Percentiles rank a stretch among this genome's conserved stretches.
These are phyloP conservation scores for Alternaria gaisen DNA, from an alignment of 2,329 filamentous ascomycete genomes.

Conservation along the genomic window DNA sequence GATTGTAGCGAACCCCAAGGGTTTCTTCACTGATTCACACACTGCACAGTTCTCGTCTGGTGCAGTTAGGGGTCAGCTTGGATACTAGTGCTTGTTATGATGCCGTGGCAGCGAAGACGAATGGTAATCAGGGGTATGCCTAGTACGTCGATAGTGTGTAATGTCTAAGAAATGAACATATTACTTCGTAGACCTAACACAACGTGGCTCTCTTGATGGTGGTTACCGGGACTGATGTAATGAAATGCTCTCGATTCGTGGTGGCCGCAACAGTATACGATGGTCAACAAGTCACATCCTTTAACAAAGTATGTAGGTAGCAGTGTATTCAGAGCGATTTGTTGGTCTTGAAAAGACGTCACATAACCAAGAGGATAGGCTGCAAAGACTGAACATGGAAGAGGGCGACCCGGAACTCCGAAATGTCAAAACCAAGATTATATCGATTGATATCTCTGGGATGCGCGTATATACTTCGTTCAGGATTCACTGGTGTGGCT, in stretches of 20 bases:
- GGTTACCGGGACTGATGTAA: background rate
- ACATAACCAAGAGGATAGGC: background rate
- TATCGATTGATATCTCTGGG: background rate
- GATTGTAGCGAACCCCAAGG: conserved; percentile 61
- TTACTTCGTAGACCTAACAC: background rate
- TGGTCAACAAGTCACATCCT: background rate
- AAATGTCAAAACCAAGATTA: no score
- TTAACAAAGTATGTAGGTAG: background rate
- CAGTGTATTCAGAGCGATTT: background rate
- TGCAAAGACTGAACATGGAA: background rate
- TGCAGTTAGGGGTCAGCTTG: conserved; percentile 61
- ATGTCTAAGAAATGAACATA: background rate
- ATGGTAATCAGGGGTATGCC: no score
- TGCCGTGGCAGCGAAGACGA: background rate
- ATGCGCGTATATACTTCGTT: no score
- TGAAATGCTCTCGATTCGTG: background rate
- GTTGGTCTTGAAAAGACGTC: no score
- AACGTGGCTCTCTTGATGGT: background rate
- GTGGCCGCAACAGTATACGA: background rate
- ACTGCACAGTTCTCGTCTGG: conserved; percentile 60
- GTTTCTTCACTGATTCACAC: conserved; percentile 65
- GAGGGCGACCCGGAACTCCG: background rate
- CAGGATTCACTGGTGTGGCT: no score
- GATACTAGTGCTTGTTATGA: background rate
- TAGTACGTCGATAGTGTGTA: background rate